phyloP scores from a whole-genome alignment of 306 rosid genomes.

The Dalbergia cultrata region DNA sequence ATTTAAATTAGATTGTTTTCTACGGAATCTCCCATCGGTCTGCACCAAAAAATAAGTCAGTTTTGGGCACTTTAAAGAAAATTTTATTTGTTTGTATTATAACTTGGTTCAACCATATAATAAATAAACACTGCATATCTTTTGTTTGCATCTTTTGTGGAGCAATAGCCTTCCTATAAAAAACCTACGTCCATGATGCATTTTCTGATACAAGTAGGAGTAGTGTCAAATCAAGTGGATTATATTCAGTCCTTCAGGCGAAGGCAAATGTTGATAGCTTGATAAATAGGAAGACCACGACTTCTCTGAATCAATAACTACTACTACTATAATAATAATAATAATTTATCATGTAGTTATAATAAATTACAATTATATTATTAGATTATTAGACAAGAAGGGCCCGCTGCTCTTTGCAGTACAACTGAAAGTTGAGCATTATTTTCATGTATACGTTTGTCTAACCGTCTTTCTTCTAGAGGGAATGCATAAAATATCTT shows the following conservation, averaged over 20 bases:
- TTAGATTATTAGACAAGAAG: not conserved
- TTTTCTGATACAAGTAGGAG: not conserved
- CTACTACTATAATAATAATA: no score
- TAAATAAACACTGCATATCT: not conserved
- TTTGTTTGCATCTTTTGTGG: not conserved
- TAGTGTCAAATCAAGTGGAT: not conserved
- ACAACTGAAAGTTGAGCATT: not conserved
- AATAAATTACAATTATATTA: not conserved
- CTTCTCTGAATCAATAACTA: not conserved
- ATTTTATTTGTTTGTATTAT: no score
- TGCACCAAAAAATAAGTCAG: no score
- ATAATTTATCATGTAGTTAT: no score
- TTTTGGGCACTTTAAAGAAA: no score
- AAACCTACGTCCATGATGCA: not conserved
- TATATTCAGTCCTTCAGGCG: not conserved
- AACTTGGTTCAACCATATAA: no score
- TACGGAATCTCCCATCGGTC: no score
- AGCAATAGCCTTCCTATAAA: not conserved
- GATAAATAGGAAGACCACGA: not conserved
- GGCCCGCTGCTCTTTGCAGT: slow-evolving; percentile 4
- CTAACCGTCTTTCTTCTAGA: slow-evolving; percentile 39
- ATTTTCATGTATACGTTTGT: not conserved
- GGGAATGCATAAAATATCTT: not conserved
- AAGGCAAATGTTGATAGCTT: not conserved
- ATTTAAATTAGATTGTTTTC: no score